Base-by-base conservation (phyloP, 1,139 yeast species). In the Diutina sp. region DNA sequence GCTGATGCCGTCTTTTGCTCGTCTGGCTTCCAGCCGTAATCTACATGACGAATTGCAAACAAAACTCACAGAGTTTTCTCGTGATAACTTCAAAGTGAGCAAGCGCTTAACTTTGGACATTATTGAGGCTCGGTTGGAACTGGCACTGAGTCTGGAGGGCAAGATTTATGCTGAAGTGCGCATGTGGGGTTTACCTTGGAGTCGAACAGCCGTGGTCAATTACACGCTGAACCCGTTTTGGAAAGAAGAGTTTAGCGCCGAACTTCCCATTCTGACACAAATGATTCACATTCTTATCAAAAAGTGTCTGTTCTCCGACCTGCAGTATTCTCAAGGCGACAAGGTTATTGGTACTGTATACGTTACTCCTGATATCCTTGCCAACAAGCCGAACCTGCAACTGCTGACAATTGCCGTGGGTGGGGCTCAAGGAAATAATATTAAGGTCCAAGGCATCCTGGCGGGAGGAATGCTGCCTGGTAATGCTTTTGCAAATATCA, bases 121-220 rank as follows among this genome's bases (percentile, higher is more conserved):
- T 16, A 69, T 89, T 48, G 96, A 88, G 63, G 90, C 90, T 8
- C 81, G 80, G 59, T 76, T 84, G 59, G 79, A 76, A 56, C 51
- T 58, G 5, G 53, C 53, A 8, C 53, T 38, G 12, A 44, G 16
- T 6, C 35, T 7, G 8, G 41, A 30, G n/a, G 69, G 74, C 2
- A 73, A 77, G 60, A 65, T 84, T 18, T 86, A 84, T 63, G 80
- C 85, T 2, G 90, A 85, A 63, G 73, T 86, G 3, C 69, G 77
- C 12, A 73, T 85, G 69, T 85, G 90, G 90, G 83, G 80, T 6
- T 72, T 78, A 30, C 82, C 85, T 0, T 84, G 89, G 88, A 84
- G 84, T 51, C 72, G 85, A 62, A 85, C 91, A 0, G 84, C 90
- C 0, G 69, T 78, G 25, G 87, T 85, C 0, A 68, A 72, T 46